Evolutionary conservation across 352 stramenopile species (phyloP), one percentile per base, ranked within the genome.

Genomic region (Pythium sukuiense): DNA sequence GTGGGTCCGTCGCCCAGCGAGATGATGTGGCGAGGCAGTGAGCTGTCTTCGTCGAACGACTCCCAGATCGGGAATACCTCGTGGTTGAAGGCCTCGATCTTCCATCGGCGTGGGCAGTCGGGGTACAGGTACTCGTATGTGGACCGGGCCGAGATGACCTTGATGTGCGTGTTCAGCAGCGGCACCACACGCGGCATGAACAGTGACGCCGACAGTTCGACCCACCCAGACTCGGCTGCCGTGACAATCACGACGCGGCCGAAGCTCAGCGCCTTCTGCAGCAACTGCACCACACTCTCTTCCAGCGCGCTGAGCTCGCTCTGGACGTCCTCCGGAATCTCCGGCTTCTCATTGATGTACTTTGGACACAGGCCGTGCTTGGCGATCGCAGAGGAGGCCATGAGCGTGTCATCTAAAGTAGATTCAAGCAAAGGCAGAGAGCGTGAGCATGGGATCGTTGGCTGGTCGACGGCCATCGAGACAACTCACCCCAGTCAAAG

Each of bases 121-220:
- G 88, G 89, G 76, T 93, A 96, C 71, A 91, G 30, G n/a, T 89
- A 87, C 66, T 96, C 89, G 73, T 96, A 97, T 20, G 85, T 93
- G 37, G 87, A 92, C 13, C 90, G 86, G n/a, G 90, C 90, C n/a
- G 88, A 96, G 24, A 97, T 72, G 32, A 97, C 84, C 65, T 92
- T 94, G 41, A 97, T 90, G 46, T 87, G 74, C 26, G 80, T 87
- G 67, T 83, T 81, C 29, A 97, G 74, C 27, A 94, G 81, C n/a
- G 77, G 75, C 55, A 94, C 68, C 16, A 95, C 81, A 2, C 77
- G 78, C 14, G 90, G 90, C 78, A 97, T 88, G 69, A 97, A 97
- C 13, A 94, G 73, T 60, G 85, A 88, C 14, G 88, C 86, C 27
- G 84, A 95, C 12, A 96, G 74, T 61, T 97, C 84, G 8, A 97